Evolutionary conservation across 306 rosid species (phyloP).

Genomic region (Malus asiatica): DNA sequence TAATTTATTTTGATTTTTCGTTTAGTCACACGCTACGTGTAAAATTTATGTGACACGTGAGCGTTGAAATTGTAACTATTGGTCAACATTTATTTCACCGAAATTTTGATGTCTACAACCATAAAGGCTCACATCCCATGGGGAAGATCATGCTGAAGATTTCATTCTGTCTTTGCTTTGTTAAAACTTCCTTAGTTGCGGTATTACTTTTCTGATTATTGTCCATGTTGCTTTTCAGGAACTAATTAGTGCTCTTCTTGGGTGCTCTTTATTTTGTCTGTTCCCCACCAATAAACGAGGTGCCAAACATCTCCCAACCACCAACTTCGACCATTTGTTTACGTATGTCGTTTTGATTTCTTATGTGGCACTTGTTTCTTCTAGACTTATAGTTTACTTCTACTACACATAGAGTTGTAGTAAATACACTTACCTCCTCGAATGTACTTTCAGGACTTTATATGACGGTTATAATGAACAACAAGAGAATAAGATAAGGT

Average conservation of each 20-base stretch:
- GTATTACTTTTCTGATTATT: not conserved
- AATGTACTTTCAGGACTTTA: constrained; percentile 54
- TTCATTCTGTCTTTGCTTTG: not conserved
- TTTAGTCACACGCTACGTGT: too few species aligned
- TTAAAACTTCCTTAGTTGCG: not conserved
- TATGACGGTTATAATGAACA: constrained; percentile 41
- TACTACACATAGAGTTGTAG: not conserved
- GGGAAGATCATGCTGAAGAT: not conserved
- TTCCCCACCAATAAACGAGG: constrained; percentile 56
- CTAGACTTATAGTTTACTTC: not conserved
- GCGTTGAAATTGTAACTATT: too few species aligned
- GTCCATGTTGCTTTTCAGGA: constrained; percentile 47
- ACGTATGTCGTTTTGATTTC: constrained; percentile 48
- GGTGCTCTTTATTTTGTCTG: constrained; percentile 76
- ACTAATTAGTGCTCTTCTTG: constrained; percentile 78
- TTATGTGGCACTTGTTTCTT: not conserved
- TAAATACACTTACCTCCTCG: not conserved
- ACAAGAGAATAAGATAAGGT: constrained; percentile 76
- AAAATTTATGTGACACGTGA: too few species aligned
- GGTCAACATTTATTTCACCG: too few species aligned
- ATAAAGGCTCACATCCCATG: not conserved
- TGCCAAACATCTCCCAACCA: constrained; percentile 45
- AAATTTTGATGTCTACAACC: too few species aligned
- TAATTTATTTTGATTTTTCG: too few species aligned
- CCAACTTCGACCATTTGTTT: constrained; percentile 72